Evolutionary conservation across 2,329 filamentous ascomycete species (phyloP), one percentile per base, ranked within the genome.

Genomic region (Ophiostoma ulmi): DNA sequence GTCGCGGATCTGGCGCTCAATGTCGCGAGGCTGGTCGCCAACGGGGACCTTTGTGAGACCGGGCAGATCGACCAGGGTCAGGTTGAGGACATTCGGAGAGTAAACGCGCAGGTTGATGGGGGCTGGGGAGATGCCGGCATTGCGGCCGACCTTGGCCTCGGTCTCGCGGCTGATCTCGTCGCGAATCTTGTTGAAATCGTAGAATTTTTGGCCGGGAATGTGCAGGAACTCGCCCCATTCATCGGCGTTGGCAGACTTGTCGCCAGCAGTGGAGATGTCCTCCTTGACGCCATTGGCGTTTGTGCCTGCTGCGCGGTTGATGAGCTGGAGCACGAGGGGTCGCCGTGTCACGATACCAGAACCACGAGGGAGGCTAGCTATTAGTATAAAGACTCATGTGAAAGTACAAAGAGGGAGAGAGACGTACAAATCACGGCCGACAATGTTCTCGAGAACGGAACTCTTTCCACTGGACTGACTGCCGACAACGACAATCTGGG

Each of bases 151-250:
- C 71, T 80, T 78, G 73, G 78, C 77, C 70, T 79, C 77, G 3
- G 91, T 92, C 83, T 99, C 97, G 76, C 95, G 89, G 72, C 93
- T 89, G 26, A 96, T 99, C 83, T 99, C 95, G 74, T 92, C 94
- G 83, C 98, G 95, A 76, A 99, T 98, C 82, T 99, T 95, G 77
- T 96, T 95, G 76, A 99, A 94, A 79, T 96, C 91, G 77, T 86
- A 87, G 80, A 99, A 99, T 80, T 98, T 90, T 76, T 93, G 89
- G 76, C 93, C 92, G 4, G 93, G 94, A 71, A 97, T 91, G 79
- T 99, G 95, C 78, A 97, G 91, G 78, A 99, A 99, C 85, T 99
- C 95, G 84, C 94, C 95, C 92, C 96, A 99, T 81, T 99, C 95
- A 78, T 98, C 93, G 26, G 87, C 81, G 80, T 99, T 99, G 77